Conservation (phyloP, 179 eudicot genomes). For the Beta macrorhiza region DNA sequence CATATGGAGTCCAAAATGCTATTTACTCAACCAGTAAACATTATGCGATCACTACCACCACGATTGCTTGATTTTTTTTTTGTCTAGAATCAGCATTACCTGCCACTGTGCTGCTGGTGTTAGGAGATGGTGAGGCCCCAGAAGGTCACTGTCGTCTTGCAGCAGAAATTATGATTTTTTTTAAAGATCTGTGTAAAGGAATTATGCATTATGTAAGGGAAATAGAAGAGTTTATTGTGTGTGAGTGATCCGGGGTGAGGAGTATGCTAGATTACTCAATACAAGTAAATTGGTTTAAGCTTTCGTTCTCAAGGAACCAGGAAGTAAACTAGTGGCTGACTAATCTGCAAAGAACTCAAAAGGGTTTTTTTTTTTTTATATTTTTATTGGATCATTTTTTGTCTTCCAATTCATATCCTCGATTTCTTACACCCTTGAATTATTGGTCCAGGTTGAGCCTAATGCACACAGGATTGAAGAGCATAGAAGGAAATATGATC, state of each 20-base stretch:
- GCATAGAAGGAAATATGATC: slow-evolving; percentile 78
- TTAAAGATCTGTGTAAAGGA: too few species aligned
- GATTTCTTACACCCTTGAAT: background rate
- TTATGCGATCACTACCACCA: background rate
- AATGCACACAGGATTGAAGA: slow-evolving; percentile 85
- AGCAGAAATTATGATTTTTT: too few species aligned
- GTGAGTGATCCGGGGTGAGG: background rate
- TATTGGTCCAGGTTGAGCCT: slow-evolving; percentile 60
- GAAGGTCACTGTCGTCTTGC: too few species aligned
- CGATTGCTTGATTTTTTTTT: background rate
- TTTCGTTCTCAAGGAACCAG: background rate
- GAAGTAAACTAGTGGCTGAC: background rate
- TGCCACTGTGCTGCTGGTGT: background rate
- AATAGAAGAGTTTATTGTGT: background rate
- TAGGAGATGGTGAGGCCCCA: background rate
- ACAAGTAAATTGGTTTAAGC: background rate
- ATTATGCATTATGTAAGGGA: background rate
- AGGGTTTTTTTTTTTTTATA: too few species aligned
- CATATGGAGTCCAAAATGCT: background rate
- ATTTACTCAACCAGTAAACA: background rate
- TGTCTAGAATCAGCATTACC: background rate
- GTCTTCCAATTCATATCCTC: too few species aligned
- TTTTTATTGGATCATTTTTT: background rate
- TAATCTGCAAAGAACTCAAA: background rate
- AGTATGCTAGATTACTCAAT: background rate